phyloP scores from a whole-genome alignment of 2,329 filamentous ascomycete species.

The Ascochyta fabae region DNA sequence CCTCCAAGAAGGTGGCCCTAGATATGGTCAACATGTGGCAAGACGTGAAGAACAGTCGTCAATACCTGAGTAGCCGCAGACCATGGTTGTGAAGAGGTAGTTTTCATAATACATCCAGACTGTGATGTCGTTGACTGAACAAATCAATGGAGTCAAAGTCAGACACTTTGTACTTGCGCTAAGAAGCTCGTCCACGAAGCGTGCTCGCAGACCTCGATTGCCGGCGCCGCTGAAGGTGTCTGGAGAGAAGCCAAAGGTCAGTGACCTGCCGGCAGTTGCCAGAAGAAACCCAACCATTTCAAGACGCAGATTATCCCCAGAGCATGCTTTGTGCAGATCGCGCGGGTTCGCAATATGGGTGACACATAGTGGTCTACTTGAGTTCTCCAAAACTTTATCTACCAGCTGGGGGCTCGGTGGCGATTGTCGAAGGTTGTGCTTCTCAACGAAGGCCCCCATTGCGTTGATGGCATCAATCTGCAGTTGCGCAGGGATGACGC shows the following conservation, averaged over 20 bases:
- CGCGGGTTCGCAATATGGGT: conserved; percentile 33
- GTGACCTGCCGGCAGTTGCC: conserved; percentile 46
- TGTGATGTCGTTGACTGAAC: conserved; percentile 49
- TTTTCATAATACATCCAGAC: conserved; percentile 47
- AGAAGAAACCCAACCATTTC: conserved; percentile 50
- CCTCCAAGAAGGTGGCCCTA: conserved; percentile 41
- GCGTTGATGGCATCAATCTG: conserved; percentile 43
- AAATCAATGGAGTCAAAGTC: conserved; percentile 48
- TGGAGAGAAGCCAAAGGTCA: conserved; percentile 33
- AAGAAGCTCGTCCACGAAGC: conserved; percentile 40
- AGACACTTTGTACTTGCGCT: conserved; percentile 47
- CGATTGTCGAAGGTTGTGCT: conserved; percentile 35
- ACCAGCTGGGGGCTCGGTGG: conserved; percentile 36
- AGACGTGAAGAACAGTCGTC: neutral
- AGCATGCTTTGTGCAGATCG: conserved; percentile 50
- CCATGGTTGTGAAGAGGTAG: conserved; percentile 44
- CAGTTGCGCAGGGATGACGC: conserved; percentile 46
- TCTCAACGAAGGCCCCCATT: conserved; percentile 39
- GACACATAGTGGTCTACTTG: conserved; percentile 34
- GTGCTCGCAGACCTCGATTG: conserved; percentile 25
- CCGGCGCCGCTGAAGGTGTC: conserved; percentile 28
- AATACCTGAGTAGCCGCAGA: conserved; percentile 48
- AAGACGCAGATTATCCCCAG: conserved; percentile 47
- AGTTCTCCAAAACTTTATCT: conserved; percentile 36
- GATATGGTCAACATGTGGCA: neutral